Conservation (phyloP, 2,329 filamentous ascomycete species). For the Gyromitra esculenta region DNA sequence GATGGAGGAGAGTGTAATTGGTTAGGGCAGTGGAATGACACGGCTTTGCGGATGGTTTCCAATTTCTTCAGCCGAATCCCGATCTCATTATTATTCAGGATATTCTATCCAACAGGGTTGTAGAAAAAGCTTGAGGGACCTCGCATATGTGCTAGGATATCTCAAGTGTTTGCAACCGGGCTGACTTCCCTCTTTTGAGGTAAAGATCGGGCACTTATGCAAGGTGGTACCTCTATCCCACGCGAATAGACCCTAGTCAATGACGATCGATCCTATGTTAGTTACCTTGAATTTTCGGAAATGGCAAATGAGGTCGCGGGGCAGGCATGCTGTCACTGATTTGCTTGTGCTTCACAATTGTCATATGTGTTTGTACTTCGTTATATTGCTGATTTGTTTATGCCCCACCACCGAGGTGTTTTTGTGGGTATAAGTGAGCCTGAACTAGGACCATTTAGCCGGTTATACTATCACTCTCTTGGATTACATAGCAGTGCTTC, state of each 20-base stretch:
- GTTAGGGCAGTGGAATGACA: background rate
- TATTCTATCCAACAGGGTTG: background rate
- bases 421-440: too few species aligned
- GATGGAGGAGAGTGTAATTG: background rate
- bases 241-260: background rate
- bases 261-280: background rate
- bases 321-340: too few species aligned
- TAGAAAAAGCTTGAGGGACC: constrained; percentile 1
- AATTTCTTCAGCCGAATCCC: background rate
- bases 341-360: too few species aligned
- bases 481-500: too few species aligned
- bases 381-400: too few species aligned
- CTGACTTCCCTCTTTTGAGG: background rate
- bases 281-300: background rate
- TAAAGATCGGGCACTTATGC: background rate
- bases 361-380: too few species aligned
- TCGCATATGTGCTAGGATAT: background rate
- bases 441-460: too few species aligned
- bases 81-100: background rate
- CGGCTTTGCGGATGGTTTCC: background rate
- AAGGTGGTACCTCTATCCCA: background rate
- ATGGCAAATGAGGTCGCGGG: too few species aligned
- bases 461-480: too few species aligned
- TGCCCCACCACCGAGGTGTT: too few species aligned
- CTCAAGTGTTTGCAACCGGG: background rate